Percentiles rank a stretch among this genome's conserved stretches.
Conservation (phyloP, 306 rosid species). For the Citrullus amarus region DNA sequence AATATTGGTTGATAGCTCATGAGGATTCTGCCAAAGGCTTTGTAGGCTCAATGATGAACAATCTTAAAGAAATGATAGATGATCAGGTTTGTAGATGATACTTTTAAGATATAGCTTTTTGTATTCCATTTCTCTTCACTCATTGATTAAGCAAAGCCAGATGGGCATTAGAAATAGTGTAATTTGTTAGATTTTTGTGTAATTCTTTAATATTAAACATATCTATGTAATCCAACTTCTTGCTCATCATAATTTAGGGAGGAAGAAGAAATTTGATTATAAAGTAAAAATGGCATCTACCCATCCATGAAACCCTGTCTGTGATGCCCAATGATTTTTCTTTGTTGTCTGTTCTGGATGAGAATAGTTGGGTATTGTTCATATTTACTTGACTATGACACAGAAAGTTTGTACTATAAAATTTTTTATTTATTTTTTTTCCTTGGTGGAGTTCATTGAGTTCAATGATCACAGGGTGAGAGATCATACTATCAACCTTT, state of each 20-base stretch:
- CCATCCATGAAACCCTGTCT: not conserved
- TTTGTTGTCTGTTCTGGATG: not conserved
- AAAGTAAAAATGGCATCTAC: not conserved
- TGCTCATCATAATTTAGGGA: constrained; percentile 16
- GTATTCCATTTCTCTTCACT: constrained; percentile 13
- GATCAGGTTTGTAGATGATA: constrained; percentile 33
- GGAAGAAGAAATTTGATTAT: constrained; percentile 24
- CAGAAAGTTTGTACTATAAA: not conserved
- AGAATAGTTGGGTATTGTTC: not conserved
- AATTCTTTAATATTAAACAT: constrained; percentile 41
- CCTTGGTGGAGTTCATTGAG: not conserved
- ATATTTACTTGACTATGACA: not conserved
- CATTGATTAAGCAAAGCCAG: constrained; percentile 24
- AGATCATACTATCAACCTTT: too few relatives aligned
- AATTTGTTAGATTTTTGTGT: constrained; percentile 34
- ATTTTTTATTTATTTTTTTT: too few relatives aligned
- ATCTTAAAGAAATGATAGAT: not conserved
- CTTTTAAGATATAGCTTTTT: constrained; percentile 26
- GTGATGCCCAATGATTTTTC: not conserved
- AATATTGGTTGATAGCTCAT: not conserved
- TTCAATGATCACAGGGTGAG: not conserved
- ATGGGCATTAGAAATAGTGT: constrained; percentile 31
- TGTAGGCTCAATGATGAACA: constrained; percentile 17
- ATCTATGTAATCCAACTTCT: constrained; percentile 16
- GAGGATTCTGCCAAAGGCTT: not conserved